phyloP scores from a whole-genome alignment of 2,329 filamentous ascomycete species.

The Rhynchosporium agropyri region DNA sequence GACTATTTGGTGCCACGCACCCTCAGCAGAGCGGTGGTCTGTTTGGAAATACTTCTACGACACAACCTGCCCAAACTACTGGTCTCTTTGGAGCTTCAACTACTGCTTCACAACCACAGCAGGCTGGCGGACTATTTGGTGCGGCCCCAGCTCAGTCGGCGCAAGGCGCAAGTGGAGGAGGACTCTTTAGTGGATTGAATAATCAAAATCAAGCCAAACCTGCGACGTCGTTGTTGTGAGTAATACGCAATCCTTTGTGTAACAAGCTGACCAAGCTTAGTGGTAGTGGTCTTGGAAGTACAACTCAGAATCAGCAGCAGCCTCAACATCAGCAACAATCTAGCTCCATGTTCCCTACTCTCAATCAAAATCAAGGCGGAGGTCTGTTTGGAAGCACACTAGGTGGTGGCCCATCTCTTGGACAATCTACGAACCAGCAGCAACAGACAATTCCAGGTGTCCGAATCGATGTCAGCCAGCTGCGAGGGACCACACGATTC shows the following conservation, averaged over 20 bases:
- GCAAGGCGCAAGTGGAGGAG: conserved; percentile 35
- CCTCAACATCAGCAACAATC: conserved; percentile 25
- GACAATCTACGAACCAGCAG: conserved; percentile 50
- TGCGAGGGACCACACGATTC: conserved; percentile 87
- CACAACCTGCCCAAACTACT: conserved; percentile 32
- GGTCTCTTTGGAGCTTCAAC: conserved; percentile 40
- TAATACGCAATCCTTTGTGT: conserved; percentile 12
- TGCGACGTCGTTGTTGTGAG: conserved; percentile 41
- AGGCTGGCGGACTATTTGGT: conserved; percentile 35
- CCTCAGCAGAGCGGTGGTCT: conserved; percentile 33
- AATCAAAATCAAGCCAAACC: conserved; percentile 39
- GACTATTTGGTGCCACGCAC: conserved; percentile 36
- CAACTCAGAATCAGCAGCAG: conserved; percentile 37
- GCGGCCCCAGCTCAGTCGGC: conserved; percentile 23
- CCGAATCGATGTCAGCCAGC: conserved; percentile 75
- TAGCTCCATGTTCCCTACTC: conserved; percentile 32
- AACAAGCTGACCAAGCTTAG: conserved; percentile 29
- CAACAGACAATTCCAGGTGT: conserved; percentile 68
- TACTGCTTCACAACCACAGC: conserved; percentile 30
- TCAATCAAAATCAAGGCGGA: conserved; percentile 26
- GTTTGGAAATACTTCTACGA: conserved; percentile 33
- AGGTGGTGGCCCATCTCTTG: conserved; percentile 44
- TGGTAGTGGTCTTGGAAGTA: conserved; percentile 30
- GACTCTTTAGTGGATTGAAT: conserved; percentile 41
- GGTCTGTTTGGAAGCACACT: conserved; percentile 39